Conservation (phyloP, 345 rosid genomes). For the Linum tenue region DNA sequence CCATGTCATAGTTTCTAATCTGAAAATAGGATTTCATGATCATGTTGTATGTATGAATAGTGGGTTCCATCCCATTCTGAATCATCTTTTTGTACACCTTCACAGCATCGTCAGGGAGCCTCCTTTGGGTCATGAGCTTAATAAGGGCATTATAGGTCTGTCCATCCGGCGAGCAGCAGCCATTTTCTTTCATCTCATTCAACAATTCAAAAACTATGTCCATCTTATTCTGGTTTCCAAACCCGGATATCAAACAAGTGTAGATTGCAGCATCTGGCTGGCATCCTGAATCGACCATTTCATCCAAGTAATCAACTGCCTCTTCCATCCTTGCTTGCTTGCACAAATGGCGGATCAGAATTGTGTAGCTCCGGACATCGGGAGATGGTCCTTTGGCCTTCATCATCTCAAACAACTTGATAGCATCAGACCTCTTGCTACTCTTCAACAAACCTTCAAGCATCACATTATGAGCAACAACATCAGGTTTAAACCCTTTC, state of each 20-base stretch:
- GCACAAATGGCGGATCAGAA: conserved; percentile 59
- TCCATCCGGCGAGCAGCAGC: conserved; percentile 73
- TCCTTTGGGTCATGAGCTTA: conserved; percentile 55
- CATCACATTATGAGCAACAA: conserved; percentile 66
- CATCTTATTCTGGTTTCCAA: conserved; percentile 60
- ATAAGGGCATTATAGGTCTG: conserved; percentile 71
- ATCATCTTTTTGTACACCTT: conserved; percentile 62
- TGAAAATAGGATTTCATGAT: conserved; percentile 74
- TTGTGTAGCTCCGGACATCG: conserved; percentile 58
- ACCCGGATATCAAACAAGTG: conserved; percentile 80
- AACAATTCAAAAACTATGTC: conserved; percentile 54
- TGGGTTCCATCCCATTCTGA: conserved; percentile 45
- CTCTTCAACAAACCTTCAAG: conserved; percentile 68
- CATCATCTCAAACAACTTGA: conserved; percentile 78
- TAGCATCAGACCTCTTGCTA: conserved; percentile 59
- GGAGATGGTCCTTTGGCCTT: conserved; percentile 72
- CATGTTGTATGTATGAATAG: conserved; percentile 77
- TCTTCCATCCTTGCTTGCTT: conserved; percentile 65
- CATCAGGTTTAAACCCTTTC: conserved; percentile 63
- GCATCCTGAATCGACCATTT: conserved; percentile 56
- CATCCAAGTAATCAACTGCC: conserved; percentile 64
- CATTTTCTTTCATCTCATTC: conserved; percentile 72
- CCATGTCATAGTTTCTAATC: conserved; percentile 53
- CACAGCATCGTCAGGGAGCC: conserved; percentile 61
- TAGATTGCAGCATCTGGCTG: conserved; percentile 62